Evolutionary conservation across 805 yeast species (phyloP).

Genomic region (Henningerozyma blattae): DNA sequence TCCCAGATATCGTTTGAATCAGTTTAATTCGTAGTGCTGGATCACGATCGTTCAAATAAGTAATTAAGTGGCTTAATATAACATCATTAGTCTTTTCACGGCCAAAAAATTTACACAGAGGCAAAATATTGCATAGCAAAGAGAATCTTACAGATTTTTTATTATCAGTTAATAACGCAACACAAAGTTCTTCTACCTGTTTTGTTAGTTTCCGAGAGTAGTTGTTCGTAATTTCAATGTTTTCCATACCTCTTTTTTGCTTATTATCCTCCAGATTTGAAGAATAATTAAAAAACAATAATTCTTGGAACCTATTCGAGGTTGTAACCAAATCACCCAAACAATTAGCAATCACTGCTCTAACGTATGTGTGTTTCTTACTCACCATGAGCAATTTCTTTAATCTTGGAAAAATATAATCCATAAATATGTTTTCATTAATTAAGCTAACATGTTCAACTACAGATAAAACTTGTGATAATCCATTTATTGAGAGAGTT

Average conservation of each 20-base stretch:
- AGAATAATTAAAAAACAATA: slow-evolving; percentile 31
- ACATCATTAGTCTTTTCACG: slow-evolving; percentile 81
- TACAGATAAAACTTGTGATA: slow-evolving; percentile 55
- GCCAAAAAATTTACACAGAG: slow-evolving; percentile 73
- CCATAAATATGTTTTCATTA: slow-evolving; percentile 68
- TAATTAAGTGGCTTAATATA: slow-evolving; percentile 78
- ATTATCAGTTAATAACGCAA: slow-evolving; percentile 57
- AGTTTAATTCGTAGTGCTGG: slow-evolving; percentile 57
- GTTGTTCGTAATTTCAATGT: slow-evolving; percentile 10
- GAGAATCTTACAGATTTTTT: slow-evolving; percentile 57
- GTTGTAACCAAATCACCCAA: slow-evolving; percentile 60
- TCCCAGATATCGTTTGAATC: slow-evolving; percentile 55
- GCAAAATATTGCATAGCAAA: slow-evolving; percentile 56
- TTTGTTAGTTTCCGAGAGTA: slow-evolving; percentile 15
- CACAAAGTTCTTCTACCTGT: slow-evolving; percentile 53
- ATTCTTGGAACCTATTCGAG: slow-evolving; percentile 51
- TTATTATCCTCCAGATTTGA: slow-evolving; percentile 9
- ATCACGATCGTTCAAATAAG: slow-evolving; percentile 76
- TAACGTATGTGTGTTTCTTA: slow-evolving; percentile 32
- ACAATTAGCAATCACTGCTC: slow-evolving; percentile 59
- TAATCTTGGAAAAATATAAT: slow-evolving; percentile 68
- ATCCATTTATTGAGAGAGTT: slow-evolving; percentile 46
- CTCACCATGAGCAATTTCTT: slow-evolving; percentile 30
- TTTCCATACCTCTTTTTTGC: slow-evolving; percentile 4
- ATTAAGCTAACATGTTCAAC: slow-evolving; percentile 60